phyloP scores from a whole-genome alignment of 2,329 filamentous ascomycete species.

The Lecanoromycetidae sp. region DNA sequence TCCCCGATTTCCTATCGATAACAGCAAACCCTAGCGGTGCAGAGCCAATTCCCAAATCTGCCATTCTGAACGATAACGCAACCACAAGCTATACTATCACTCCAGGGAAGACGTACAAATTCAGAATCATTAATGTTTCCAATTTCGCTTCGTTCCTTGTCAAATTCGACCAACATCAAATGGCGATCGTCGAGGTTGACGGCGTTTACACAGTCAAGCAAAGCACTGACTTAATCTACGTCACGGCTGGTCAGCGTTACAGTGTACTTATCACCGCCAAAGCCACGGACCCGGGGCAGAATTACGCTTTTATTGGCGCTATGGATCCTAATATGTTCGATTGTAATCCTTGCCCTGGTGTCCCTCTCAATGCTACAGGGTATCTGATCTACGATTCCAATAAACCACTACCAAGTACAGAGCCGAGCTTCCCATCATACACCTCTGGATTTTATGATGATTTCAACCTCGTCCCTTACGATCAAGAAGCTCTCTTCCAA shows the following conservation, averaged over 20 bases:
- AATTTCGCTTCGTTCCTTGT: constrained; percentile 49
- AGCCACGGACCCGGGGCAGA: constrained; percentile 46
- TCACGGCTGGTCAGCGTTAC: constrained; percentile 55
- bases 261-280: constrained; percentile 46
- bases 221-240: constrained; percentile 40
- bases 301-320: constrained; percentile 56
- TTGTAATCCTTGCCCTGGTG: constrained; percentile 26
- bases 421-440: constrained; percentile 38
- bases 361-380: constrained; percentile 38
- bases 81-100: constrained; percentile 48
- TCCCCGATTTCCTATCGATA: constrained; percentile 32
- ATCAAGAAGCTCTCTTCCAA: not conserved
- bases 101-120: constrained; percentile 58
- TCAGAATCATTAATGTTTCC: constrained; percentile 61
- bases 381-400: constrained; percentile 52
- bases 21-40: constrained; percentile 39
- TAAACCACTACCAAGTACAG: constrained; percentile 38
- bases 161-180: constrained; percentile 41
- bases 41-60: constrained; percentile 55
- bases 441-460: constrained; percentile 36
- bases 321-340: constrained; percentile 48
- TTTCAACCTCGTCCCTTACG: constrained; percentile 1
- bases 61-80: constrained; percentile 59
- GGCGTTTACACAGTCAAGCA: constrained; percentile 54
- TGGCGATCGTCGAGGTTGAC: constrained; percentile 61